These are phyloP conservation scores for Lachnum nothofagi DNA, from an alignment of 2,329 filamentous ascomycete species.

Conservation along the genomic window DNA sequence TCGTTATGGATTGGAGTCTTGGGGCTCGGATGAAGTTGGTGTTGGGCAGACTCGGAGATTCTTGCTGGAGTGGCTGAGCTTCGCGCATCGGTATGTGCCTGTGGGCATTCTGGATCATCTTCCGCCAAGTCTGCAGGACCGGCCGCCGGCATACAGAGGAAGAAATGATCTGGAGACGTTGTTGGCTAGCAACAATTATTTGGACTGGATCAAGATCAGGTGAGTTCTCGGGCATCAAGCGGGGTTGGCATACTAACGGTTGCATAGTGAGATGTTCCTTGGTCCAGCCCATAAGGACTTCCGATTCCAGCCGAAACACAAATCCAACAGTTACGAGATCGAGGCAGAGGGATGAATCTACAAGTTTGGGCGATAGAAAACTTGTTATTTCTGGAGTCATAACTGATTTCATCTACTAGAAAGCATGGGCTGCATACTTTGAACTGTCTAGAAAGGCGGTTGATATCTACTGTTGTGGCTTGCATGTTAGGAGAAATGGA, in stretches of 20 bases:
- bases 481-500: too few relatives aligned
- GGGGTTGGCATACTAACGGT: slow-evolving; percentile 8
- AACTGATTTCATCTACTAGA: too few relatives aligned
- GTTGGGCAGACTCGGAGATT: slow-evolving; percentile 88
- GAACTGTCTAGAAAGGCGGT: too few relatives aligned
- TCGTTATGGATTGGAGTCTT: slow-evolving; percentile 84
- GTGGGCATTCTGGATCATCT: slow-evolving; percentile 82
- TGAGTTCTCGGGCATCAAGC: slow-evolving; percentile 40
- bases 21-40: slow-evolving; percentile 93
- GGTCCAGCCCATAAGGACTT: slow-evolving; percentile 86
- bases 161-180: slow-evolving; percentile 91
- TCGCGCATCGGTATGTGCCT: slow-evolving; percentile 86
- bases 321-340: slow-evolving; percentile 83
- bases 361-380: neutral
- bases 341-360: slow-evolving; percentile 61
- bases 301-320: slow-evolving; percentile 95
- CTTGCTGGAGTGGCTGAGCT: slow-evolving; percentile 92
- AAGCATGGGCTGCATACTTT: neutral
- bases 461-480: too few relatives aligned
- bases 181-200: slow-evolving; percentile 83
- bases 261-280: slow-evolving; percentile 85
- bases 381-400: too few relatives aligned
- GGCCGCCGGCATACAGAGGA: slow-evolving; percentile 77
- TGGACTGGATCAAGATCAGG: slow-evolving; percentile 99
- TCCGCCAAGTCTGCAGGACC: slow-evolving; percentile 82